A percentile compares a stretch with the other conserved stretches of the same genome.
Evolutionary conservation across 2,329 filamentous ascomycete genomes (phyloP).

Genomic region (Aspergillus caelatus): DNA sequence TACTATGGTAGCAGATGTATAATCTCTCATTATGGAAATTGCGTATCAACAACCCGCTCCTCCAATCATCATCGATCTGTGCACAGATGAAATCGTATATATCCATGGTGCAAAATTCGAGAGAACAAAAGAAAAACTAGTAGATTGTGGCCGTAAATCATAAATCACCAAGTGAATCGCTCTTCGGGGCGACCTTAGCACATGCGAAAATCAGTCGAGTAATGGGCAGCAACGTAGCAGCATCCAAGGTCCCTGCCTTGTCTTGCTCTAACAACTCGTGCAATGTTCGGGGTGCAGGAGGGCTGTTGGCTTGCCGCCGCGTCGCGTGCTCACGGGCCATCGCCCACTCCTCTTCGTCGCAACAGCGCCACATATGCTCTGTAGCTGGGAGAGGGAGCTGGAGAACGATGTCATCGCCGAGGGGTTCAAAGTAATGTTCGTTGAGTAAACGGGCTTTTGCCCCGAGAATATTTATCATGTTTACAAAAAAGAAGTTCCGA

Average conservation of each 20-base stretch:
- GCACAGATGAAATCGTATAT: background rate
- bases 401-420: slow-evolving; percentile 17
- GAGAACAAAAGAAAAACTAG: background rate
- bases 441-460: slow-evolving; percentile 11
- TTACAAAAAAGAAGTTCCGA: slow-evolving; percentile 21
- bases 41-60: background rate
- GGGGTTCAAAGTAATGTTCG: slow-evolving; percentile 17
- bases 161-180: background rate
- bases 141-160: background rate
- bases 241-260: slow-evolving; percentile 8
- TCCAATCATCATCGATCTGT: background rate
- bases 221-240: slow-evolving; percentile 15
- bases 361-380: slow-evolving; percentile 22
- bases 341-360: slow-evolving; percentile 20
- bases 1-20: background rate
- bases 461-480: slow-evolving; percentile 19
- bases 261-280: slow-evolving; percentile 11
- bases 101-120: background rate
- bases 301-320: background rate
- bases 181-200: slow-evolving; percentile 8
- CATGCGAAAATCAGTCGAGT: slow-evolving; percentile 19
- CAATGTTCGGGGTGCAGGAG: slow-evolving; percentile 11
- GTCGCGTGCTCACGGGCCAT: slow-evolving; percentile 6
- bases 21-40: background rate
- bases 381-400: slow-evolving; percentile 18